Conservation (phyloP, 2,329 filamentous ascomycete genomes). For the Shiraia bambusicola region DNA sequence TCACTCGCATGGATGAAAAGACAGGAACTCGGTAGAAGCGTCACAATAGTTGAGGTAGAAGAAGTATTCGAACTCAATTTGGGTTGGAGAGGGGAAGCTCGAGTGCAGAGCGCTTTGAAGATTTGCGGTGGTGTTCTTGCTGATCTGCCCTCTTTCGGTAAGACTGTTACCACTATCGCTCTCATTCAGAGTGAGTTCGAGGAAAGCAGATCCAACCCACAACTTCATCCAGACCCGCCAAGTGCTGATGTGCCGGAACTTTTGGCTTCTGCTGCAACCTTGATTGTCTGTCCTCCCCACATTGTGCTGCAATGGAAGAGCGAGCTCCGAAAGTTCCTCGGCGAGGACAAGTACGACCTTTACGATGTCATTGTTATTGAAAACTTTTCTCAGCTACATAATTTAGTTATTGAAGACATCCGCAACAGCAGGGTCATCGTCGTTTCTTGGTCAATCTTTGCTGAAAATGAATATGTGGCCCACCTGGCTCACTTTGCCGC, state of each 20-base stretch:
- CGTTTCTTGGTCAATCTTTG: constrained; percentile 54
- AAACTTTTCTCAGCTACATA: constrained; percentile 43
- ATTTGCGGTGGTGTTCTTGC: constrained; percentile 63
- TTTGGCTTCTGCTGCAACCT: constrained; percentile 56
- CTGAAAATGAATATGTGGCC: constrained; percentile 51
- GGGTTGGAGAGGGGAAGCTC: constrained; percentile 60
- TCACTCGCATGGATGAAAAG: constrained; percentile 62
- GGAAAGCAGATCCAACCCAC: constrained; percentile 5
- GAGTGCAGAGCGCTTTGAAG: constrained; percentile 44
- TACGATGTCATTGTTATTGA: constrained; percentile 52
- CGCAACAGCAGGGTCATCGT: constrained; percentile 57
- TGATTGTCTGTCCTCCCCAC: constrained; percentile 60
- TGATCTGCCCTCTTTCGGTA: constrained; percentile 67
- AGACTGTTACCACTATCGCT: constrained; percentile 62
- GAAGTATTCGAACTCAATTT: constrained; percentile 55
- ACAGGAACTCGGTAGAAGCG: constrained; percentile 51
- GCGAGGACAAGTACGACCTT: constrained; percentile 20
- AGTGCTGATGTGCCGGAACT: constrained; percentile 18
- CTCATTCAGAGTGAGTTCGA: constrained; percentile 54
- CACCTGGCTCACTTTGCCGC: constrained; percentile 55
- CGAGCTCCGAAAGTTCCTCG: constrained; percentile 57
- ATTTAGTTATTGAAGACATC: constrained; percentile 49
- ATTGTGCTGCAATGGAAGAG: constrained; percentile 60
- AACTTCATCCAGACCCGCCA: constrained; percentile 16
- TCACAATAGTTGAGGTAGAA: constrained; percentile 53